phyloP scores from a whole-genome alignment of 805 yeast species.

The Candida pseudoglaebosa region DNA sequence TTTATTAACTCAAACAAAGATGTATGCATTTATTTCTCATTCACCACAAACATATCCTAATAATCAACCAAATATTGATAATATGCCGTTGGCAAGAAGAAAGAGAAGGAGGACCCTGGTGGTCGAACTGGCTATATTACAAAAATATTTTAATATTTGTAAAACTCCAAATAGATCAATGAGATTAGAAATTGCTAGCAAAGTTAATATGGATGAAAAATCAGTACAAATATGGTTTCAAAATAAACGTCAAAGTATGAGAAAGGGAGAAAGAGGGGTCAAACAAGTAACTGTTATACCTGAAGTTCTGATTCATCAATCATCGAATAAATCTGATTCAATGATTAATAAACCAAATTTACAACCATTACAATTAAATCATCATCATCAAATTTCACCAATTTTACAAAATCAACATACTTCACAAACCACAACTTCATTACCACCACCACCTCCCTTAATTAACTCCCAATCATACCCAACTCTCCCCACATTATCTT shows the following conservation, averaged over 20 bases:
- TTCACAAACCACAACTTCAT: constrained; percentile 7
- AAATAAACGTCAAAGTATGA: constrained; percentile 81
- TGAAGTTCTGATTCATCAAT: constrained; percentile 30
- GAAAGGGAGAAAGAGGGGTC: constrained; percentile 43
- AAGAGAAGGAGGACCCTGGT: constrained; percentile 95
- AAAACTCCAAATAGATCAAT: constrained; percentile 76
- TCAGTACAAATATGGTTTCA: constrained; percentile 99
- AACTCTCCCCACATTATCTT: constrained; percentile 1
- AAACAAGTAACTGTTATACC: constrained; percentile 42
- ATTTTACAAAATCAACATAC: too few species aligned
- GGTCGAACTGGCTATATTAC: constrained; percentile 74
- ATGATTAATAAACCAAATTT: too few species aligned
- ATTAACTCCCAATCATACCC: constrained; percentile 2
- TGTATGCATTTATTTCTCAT: constrained; percentile 88
- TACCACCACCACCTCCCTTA: constrained; percentile 2
- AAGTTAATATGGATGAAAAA: constrained; percentile 91
- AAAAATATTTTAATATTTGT: constrained; percentile 71
- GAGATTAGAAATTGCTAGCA: constrained; percentile 73
- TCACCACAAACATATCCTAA: constrained; percentile 84
- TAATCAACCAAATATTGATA: constrained; percentile 80
- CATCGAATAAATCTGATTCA: too few species aligned
- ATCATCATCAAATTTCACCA: too few species aligned
- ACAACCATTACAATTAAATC: too few species aligned
- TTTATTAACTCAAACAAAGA: constrained; percentile 21
- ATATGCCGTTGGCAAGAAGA: constrained; percentile 88